Evolutionary conservation across 768 basidiomycete genomes (phyloP), one percentile per base, ranked within the genome.

Genomic region (Fistulinella prunicolor): DNA sequence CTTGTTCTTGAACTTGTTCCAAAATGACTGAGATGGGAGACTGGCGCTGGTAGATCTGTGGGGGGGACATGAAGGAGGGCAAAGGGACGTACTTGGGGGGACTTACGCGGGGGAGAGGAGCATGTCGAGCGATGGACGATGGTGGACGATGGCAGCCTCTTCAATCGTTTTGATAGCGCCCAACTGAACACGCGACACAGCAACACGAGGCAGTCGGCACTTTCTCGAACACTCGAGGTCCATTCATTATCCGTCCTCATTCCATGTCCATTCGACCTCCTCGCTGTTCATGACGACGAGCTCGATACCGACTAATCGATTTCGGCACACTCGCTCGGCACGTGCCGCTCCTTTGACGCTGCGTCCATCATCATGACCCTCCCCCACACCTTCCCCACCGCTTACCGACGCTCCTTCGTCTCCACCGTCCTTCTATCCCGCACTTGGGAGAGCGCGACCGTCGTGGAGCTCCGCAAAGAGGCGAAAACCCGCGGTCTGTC

Each of bases 71-170:
- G 52, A 70, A 64, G 63, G 24, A 65, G 60, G 50, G 37, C 9
- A 38, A 47, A 9, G 41, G 32, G 49, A 57, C 41, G 50, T 53
- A 61, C 38, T 43, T 50, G n/a, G 51, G 58, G 68, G 14, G 29
- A 66, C 75, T 73, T 67, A 90, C 89, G 86, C 82, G 67, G 89
- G 89, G 56, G 87, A 89, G 68, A 82, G 81, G 61, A 90, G 81
- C 88, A 90, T 89, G 67, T 54, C 66, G 41, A 17, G 42, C 60
- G 46, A 57, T 46, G 53, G 55, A 50, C 42, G 62, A 51, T 61
- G 56, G 55, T 42, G 55, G 54, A 53, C 50, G 63, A 53, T 54
- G 50, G 3, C 55, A 56, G 59, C 41, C 46, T 55, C 68, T 46
- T 57, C 26, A 6, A 6, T 28, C 10, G 5, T 47, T 42, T 46